Evolutionary conservation across 768 basidiomycete genomes (phyloP).

Genomic region (Solioccasus polychromus): DNA sequence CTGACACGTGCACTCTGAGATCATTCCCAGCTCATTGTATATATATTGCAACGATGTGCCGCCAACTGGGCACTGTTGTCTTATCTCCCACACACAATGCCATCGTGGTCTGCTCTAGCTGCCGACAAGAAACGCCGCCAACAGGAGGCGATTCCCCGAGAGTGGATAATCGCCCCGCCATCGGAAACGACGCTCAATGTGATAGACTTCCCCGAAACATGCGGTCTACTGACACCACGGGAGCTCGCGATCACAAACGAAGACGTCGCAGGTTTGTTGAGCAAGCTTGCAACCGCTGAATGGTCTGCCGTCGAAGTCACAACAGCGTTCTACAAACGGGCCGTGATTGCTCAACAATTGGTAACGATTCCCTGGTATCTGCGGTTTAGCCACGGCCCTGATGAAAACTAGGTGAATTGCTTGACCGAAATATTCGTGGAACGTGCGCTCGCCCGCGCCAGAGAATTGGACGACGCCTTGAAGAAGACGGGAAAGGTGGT

Average conservation of each 20-base stretch:
- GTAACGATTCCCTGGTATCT: slow-evolving; percentile 40
- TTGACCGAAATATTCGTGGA: slow-evolving; percentile 83
- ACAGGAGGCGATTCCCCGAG: slow-evolving; percentile 54
- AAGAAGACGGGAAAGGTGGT: slow-evolving; percentile 58
- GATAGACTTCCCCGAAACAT: slow-evolving; percentile 48
- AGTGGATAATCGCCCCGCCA: slow-evolving; percentile 59
- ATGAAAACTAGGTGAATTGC: slow-evolving; percentile 60
- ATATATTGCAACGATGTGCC: slow-evolving; percentile 10
- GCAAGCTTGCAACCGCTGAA: slow-evolving; percentile 47
- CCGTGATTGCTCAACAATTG: slow-evolving; percentile 76
- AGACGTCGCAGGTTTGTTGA: slow-evolving; percentile 43
- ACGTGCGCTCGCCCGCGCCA: slow-evolving; percentile 59
- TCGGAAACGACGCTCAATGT: slow-evolving; percentile 50
- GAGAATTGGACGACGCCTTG: slow-evolving; percentile 62
- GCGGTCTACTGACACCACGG: slow-evolving; percentile 52
- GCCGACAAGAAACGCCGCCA: slow-evolving; percentile 55
- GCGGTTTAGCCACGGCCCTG: background rate
- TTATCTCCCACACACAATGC: slow-evolving; percentile 5
- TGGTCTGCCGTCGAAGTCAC: slow-evolving; percentile 72
- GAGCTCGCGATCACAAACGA: slow-evolving; percentile 64
- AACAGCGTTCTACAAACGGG: slow-evolving; percentile 72
- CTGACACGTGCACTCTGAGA: no score
- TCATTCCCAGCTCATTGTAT: no score
- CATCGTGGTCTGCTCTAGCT: slow-evolving; percentile 50
- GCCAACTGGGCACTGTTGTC: no score